Conservation (phyloP, 2,329 filamentous ascomycete species). For the Xenoacremonium recifei region DNA sequence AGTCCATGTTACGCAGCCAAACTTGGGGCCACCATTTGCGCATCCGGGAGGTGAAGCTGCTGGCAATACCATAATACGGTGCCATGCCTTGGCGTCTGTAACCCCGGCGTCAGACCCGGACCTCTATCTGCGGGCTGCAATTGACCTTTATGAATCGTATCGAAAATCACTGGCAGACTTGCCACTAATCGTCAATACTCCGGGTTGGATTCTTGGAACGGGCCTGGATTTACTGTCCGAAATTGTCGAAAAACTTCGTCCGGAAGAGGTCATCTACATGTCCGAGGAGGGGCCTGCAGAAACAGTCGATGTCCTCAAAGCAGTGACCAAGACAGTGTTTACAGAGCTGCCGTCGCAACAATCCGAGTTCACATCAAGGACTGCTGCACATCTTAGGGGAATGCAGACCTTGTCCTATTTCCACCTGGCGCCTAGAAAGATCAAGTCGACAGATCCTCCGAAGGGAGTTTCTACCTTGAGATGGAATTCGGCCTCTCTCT, state of each 20-base stretch:
- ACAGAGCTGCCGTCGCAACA: slow-evolving; percentile 58
- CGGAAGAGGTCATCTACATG: slow-evolving; percentile 67
- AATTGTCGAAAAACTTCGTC: slow-evolving; percentile 52
- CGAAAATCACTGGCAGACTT: slow-evolving; percentile 40
- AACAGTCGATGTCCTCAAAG: slow-evolving; percentile 52
- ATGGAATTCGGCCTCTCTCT: slow-evolving; percentile 58
- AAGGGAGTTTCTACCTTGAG: slow-evolving; percentile 16
- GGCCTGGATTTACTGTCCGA: slow-evolving; percentile 63
- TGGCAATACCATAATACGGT: slow-evolving; percentile 46
- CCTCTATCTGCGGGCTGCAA: slow-evolving; percentile 63
- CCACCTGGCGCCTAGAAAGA: slow-evolving; percentile 42
- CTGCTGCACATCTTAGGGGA: slow-evolving; percentile 62
- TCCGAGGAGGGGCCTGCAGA: slow-evolving; percentile 61
- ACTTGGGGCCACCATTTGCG: slow-evolving; percentile 67
- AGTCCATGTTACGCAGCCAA: slow-evolving; percentile 56
- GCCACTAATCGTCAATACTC: slow-evolving; percentile 70
- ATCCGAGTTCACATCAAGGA: slow-evolving; percentile 55
- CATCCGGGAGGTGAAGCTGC: slow-evolving; percentile 45
- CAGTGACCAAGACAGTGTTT: slow-evolving; percentile 43
- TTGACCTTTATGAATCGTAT: slow-evolving; percentile 62
- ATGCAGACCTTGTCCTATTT: slow-evolving; percentile 85
- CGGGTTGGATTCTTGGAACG: slow-evolving; percentile 71
- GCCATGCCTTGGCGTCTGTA: slow-evolving; percentile 65
- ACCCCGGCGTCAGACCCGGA: slow-evolving; percentile 65
- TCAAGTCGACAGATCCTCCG: slow-evolving; percentile 6